Base-by-base conservation (phyloP, 2,329 filamentous ascomycete species). In the Talaromyces pinophilus region DNA sequence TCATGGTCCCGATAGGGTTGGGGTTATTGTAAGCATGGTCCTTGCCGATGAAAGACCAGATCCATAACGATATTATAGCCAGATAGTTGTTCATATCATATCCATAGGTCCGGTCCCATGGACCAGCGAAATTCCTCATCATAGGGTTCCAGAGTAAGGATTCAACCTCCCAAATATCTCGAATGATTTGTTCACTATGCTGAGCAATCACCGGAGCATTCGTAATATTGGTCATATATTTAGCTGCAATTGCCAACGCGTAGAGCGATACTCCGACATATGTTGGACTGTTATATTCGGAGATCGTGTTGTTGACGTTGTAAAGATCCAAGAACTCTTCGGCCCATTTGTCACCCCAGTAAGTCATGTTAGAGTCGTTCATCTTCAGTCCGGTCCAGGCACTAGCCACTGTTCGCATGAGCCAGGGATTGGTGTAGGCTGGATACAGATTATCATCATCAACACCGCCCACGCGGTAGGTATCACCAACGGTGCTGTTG, bases 31-130 rank as follows among this genome's bases (percentile, higher is more conserved):
- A 72, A 0, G 66, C 69, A 59, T 63, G 62, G 46, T 72, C 69
- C 25, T 71, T 71, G 13, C 73, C 74, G 28, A 74, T 48, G 5
- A 87, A 67, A 0, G 83, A 82, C 87, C 86, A 89, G 67, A 89
- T 80, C 75, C 86, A 86, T 15, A 86, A 72, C 0, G 83, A 83
- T 72, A 88, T 82, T 60, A 89, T 80, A 62, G 84, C 84, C 5
- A 88, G 72, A 69, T 88, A 88, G 10, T 81, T 77, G 63, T 87
- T 88, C 86, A 89, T 88, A 67, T 89, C 86, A 66, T 84, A 88
- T 0, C 86, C 86, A 68, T 89, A 89, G 0, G 83, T 79, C 0
- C 87, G 82, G 73, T 89, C 87, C 87, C 87, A 89, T 0, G 87
- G 87, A 0, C 87, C 87, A 1, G 87, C 86, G 59, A 88, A 81